phyloP scores from a whole-genome alignment of 2,329 filamentous ascomycete species.

The Tolypocladium nubicola region DNA sequence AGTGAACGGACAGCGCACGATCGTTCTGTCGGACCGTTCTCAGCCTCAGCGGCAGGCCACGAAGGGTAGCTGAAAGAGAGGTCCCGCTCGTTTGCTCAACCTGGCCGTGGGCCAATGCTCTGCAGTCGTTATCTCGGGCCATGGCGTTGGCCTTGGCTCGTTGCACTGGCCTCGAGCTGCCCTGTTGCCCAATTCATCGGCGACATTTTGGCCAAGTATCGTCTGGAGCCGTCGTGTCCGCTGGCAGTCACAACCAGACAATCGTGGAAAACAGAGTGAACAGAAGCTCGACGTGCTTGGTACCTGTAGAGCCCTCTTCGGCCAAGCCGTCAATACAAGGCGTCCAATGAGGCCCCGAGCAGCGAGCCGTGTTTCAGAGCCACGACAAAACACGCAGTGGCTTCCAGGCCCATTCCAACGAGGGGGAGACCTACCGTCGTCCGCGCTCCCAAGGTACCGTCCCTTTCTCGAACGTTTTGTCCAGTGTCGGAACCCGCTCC shows the following conservation, averaged over 20 bases:
- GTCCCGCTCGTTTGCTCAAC: background rate
- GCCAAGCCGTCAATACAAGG: no score
- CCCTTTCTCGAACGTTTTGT: background rate
- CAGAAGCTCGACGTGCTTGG: background rate
- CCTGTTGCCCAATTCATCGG: background rate
- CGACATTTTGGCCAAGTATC: background rate
- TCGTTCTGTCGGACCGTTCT: background rate
- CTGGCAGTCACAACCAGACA: background rate
- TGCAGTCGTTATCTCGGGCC: background rate
- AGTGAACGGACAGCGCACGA: background rate
- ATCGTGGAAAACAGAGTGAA: background rate
- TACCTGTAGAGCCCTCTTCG: background rate
- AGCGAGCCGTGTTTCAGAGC: background rate
- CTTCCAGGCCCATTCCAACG: background rate
- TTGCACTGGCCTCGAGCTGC: background rate
- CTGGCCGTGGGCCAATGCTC: background rate
- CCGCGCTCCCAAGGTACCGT: background rate
- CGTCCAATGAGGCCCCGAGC: background rate
- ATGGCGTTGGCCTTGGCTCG: background rate
- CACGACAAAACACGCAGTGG: background rate
- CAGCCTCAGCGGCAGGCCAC: background rate
- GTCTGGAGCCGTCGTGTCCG: background rate
- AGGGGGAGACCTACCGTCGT: background rate
- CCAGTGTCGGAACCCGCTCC: background rate
- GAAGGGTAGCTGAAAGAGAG: background rate